Conservation (phyloP, 2,329 filamentous ascomycete genomes). For the Botryosphaeria dothidea region DNA sequence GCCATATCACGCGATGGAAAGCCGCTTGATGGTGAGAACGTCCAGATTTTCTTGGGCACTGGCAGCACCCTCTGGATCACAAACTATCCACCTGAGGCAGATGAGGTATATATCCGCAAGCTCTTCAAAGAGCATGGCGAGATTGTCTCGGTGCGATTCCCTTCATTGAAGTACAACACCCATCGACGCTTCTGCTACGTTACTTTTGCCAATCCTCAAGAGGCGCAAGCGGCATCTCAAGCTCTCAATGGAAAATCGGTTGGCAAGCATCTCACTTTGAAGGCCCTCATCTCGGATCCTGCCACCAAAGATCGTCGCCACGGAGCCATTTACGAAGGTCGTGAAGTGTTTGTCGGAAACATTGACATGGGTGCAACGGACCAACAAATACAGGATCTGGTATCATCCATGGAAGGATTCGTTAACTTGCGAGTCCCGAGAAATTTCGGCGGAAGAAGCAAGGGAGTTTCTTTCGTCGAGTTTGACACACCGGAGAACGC, state of each 20-base stretch:
- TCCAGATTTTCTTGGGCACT: conserved; percentile 73
- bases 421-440: conserved; percentile 71
- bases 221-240: conserved; percentile 58
- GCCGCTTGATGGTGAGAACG: conserved; percentile 69
- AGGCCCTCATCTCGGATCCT: conserved; percentile 84
- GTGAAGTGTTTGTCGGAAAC: conserved; percentile 85
- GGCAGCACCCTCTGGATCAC: conserved; percentile 84
- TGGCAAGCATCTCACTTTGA: conserved; percentile 67
- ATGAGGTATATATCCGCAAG: conserved; percentile 66
- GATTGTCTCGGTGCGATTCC: conserved; percentile 83
- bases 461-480: conserved; percentile 78
- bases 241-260: conserved; percentile 70
- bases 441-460: conserved; percentile 66
- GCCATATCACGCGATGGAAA: conserved; percentile 82
- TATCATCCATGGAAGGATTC: conserved; percentile 63
- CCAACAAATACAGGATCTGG: conserved; percentile 68
- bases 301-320: conserved; percentile 73
- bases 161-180: conserved; percentile 85
- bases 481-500: conserved; percentile 59
- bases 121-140: conserved; percentile 73
- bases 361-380: conserved; percentile 78
- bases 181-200: conserved; percentile 94
- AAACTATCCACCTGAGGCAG: conserved; percentile 80
- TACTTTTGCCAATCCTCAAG: conserved; percentile 67
- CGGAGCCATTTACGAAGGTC: conserved; percentile 80